A percentile compares a stretch with the other conserved stretches of the same genome.
Evolutionary conservation across 139 green algal genomes (phyloP).

Genomic region (Picochlorum sp.): DNA sequence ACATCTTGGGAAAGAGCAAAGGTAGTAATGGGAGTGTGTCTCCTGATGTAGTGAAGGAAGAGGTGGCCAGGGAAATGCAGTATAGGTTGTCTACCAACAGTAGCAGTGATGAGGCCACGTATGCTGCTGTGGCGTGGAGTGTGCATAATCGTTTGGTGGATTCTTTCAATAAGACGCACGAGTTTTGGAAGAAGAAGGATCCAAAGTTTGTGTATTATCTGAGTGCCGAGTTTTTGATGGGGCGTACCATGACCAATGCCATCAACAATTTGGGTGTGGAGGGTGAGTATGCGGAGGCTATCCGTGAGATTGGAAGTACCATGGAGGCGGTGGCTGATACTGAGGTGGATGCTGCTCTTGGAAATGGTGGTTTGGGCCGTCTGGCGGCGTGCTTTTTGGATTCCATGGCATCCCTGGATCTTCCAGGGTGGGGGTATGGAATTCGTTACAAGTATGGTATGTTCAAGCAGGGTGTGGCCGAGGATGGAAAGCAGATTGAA

Average conservation of each 20-base stretch:
- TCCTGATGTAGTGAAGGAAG: slow-evolving; percentile 2
- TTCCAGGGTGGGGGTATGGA: slow-evolving; percentile 96
- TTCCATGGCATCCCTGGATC: slow-evolving; percentile 90
- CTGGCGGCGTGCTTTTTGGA: slow-evolving; percentile 98
- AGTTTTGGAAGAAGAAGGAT: slow-evolving; percentile 66
- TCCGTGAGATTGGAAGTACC: slow-evolving; percentile 24
- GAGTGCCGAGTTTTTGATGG: slow-evolving; percentile 92
- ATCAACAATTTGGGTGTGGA: slow-evolving; percentile 91
- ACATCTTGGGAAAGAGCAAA: not conserved
- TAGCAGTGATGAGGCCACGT: not conserved
- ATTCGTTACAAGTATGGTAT: slow-evolving; percentile 99
- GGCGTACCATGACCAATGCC: slow-evolving; percentile 86
- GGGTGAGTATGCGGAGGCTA: slow-evolving; percentile 60
- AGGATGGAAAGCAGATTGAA: slow-evolving; percentile 66
- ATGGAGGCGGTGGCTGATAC: slow-evolving; percentile 34
- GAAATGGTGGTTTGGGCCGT: slow-evolving; percentile 95
- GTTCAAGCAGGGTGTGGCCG: slow-evolving; percentile 80
- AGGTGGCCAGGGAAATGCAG: slow-evolving; percentile 4
- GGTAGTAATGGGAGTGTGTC: not conserved
- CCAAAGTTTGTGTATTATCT: slow-evolving; percentile 97
- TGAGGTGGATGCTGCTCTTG: slow-evolving; percentile 85
- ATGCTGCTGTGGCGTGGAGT: slow-evolving; percentile 39
- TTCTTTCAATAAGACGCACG: slow-evolving; percentile 69
- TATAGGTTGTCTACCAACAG: slow-evolving; percentile 3
- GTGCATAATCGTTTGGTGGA: slow-evolving; percentile 81